Percentiles rank a stretch among this genome's conserved stretches.
Conservation (phyloP, 768 basidiomycete genomes). For the Kwoniella sp. region DNA sequence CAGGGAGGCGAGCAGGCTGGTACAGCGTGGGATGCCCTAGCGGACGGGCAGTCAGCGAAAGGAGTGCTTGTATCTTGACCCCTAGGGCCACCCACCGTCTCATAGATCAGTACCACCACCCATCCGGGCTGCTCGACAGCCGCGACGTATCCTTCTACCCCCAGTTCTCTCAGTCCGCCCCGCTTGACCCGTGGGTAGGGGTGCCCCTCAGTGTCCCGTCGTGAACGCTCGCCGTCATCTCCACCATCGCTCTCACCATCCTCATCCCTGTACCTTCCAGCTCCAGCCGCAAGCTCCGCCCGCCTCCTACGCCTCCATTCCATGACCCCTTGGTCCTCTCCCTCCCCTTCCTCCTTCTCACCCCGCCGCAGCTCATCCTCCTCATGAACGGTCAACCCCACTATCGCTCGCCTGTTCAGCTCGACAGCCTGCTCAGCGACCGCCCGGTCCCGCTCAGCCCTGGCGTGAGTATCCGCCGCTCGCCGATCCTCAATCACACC, state of each 20-base stretch:
- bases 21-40: constrained; percentile 41
- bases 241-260: constrained; percentile 2
- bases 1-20: constrained; percentile 25
- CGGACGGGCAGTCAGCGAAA: not conserved
- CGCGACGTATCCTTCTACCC: constrained; percentile 34
- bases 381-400: constrained; percentile 26
- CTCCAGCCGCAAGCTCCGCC: constrained; percentile 14
- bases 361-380: constrained; percentile 18
- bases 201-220: not conserved
- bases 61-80: not conserved
- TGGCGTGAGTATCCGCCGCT: constrained; percentile 1
- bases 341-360: constrained; percentile 1
- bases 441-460: not conserved
- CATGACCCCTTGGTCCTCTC: not conserved
- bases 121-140: constrained; percentile 45
- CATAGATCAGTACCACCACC: constrained; percentile 45
- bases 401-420: constrained; percentile 14
- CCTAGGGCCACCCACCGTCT: constrained; percentile 32
- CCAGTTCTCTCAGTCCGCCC: constrained; percentile 39
- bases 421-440: constrained; percentile 1
- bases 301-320: constrained; percentile 20
- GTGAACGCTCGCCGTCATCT: not conserved
- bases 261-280: not conserved
- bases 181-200: constrained; percentile 1
- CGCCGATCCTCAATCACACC: constrained; percentile 34